A percentile compares a stretch with the other conserved stretches of the same genome.
These are phyloP conservation scores for Nakazawaea siamensis DNA, from an alignment of 805 yeast species.

Conservation along the genomic window DNA sequence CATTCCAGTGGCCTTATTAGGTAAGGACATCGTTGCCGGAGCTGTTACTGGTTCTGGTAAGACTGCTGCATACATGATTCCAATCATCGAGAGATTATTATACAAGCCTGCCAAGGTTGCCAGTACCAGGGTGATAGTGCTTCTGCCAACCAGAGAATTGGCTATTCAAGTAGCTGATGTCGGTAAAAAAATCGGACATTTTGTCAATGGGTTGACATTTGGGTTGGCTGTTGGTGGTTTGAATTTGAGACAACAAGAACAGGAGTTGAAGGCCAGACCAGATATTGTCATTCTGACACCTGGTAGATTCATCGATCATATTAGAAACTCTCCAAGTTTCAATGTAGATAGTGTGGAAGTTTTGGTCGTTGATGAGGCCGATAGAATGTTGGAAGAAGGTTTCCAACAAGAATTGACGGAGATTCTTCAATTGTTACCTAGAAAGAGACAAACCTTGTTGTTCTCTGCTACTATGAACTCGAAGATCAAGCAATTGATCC, in stretches of 20 bases:
- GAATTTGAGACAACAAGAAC: conserved; percentile 92
- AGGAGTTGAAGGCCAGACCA: conserved; percentile 84
- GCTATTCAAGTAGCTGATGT: conserved; percentile 96
- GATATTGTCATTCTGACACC: conserved; percentile 98
- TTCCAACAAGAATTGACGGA: conserved; percentile 93
- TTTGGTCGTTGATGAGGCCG: conserved; percentile 94
- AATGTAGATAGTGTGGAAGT: conserved; percentile 88
- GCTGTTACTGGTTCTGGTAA: conserved; percentile 99
- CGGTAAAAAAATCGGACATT: conserved; percentile 76
- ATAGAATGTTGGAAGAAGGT: conserved; percentile 98
- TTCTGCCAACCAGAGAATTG: conserved; percentile 96
- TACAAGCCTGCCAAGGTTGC: conserved; percentile 84
- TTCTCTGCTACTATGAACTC: conserved; percentile 99
- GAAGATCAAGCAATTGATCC: conserved; percentile 78
- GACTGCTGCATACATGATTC: conserved; percentile 97
- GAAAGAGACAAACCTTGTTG: conserved; percentile 85
- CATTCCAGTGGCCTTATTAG: conserved; percentile 86
- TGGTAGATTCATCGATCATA: conserved; percentile 96
- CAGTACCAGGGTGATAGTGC: conserved; percentile 81
- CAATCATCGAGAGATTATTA: conserved; percentile 84
- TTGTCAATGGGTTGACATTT: conserved; percentile 66
- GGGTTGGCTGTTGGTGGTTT: conserved; percentile 98
- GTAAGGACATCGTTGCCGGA: conserved; percentile 97
- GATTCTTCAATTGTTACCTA: conserved; percentile 78
- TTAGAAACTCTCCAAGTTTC: conserved; percentile 90